A percentile compares a stretch with the other conserved stretches of the same genome.
Conservation (phyloP, 345 rosid genomes). For the Sisymbrium altissimum region DNA sequence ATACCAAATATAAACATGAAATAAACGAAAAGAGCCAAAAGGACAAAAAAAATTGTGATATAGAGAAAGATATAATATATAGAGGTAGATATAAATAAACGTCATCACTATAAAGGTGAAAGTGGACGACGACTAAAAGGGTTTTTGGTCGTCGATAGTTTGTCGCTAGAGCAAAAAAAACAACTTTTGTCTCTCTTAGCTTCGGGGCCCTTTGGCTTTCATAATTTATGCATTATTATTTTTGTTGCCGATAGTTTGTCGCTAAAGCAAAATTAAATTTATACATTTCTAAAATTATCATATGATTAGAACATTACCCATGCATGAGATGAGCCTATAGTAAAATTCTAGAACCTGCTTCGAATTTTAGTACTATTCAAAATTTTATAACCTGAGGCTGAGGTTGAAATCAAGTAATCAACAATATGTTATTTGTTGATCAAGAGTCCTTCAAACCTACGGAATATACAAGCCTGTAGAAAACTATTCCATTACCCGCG, state of each 20-base stretch:
- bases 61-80: neutral
- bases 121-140: conserved; percentile 8
- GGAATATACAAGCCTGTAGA: neutral
- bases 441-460: neutral
- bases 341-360: neutral
- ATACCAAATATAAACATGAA: neutral
- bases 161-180: neutral
- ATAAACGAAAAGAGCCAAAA: neutral
- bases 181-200: neutral
- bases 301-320: neutral
- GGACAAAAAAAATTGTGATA: neutral
- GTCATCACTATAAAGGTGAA: neutral
- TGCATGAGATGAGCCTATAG: neutral
- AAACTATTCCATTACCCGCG: neutral
- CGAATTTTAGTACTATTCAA: neutral
- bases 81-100: neutral
- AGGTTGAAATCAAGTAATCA: neutral
- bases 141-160: conserved; percentile 20
- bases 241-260: no score
- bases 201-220: no score
- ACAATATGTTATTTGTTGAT: neutral
- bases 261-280: no score
- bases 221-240: no score
- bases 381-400: neutral
- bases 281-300: neutral